Evolutionary conservation across 768 basidiomycete genomes (phyloP), one percentile per base, ranked within the genome.

Genomic region (Cystofilobasidium ferigula): DNA sequence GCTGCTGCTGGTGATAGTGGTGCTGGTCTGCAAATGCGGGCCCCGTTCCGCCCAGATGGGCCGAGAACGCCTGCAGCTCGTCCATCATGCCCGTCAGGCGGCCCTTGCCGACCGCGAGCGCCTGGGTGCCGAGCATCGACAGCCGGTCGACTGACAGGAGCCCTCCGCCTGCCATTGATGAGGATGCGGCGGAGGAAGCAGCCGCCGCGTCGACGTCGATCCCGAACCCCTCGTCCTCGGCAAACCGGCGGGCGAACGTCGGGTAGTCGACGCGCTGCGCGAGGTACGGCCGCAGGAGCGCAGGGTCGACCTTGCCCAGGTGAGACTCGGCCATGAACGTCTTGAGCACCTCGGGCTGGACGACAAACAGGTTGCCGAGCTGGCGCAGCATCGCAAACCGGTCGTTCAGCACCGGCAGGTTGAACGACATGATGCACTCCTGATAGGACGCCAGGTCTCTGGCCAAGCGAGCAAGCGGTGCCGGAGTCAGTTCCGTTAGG

Each of bases 371-470:
- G 73, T 98, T 94, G 70, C 94, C 95, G 6, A 99, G 84, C 76
- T 98, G 93, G 45, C 93, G 86, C 69, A 98, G 86, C 79, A 98
- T 97, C 74, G 98, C 95, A 78, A 94, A 99, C 28, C 94, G 90
- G 74, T 98, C 93, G 70, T 86, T 83, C 10, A 99, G 80, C 9
- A 87, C 81, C 14, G 89, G 84, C 48, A 95, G 85, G 35, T 81
- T 81, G 78, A 94, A 97, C n/a, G 82, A 84, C 69, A 81, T 79
- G 70, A 95, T 83, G 1, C 83, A 83, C 71, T 98, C 95, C 79
- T 98, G 95, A 73, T 99, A 99, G 26, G 87, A 85, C 70, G 93
- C 95, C 71, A 99, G 83, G 74, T 99, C 95, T 78, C 93, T 97
- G 74, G 47, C 59, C 56, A 56, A 48, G 28, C 30, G 20, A 7